phyloP scores from a whole-genome alignment of 768 basidiomycete genomes.

The Flagelloscypha sp. region DNA sequence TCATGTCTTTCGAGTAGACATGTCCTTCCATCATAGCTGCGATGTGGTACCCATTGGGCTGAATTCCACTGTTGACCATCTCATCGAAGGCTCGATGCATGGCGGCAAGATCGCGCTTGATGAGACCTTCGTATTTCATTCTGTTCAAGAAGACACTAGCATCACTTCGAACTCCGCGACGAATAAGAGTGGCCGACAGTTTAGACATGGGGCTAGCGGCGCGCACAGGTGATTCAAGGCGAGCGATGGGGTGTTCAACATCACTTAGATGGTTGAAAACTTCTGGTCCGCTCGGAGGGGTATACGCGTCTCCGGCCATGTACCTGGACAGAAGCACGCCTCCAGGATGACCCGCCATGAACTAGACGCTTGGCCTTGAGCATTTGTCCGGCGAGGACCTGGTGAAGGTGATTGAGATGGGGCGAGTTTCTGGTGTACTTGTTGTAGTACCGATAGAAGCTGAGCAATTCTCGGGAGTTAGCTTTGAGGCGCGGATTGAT shows the following conservation, averaged over 20 bases:
- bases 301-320: too few species aligned
- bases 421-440: too few species aligned
- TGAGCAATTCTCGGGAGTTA: too few species aligned
- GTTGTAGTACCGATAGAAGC: too few species aligned
- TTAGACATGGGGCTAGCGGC: slow-evolving; percentile 24
- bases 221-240: slow-evolving; percentile 33
- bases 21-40: slow-evolving; percentile 74
- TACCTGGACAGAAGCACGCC: too few species aligned
- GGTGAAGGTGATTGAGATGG: too few species aligned
- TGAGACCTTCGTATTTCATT: slow-evolving; percentile 52
- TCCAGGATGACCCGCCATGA: too few species aligned
- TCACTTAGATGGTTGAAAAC: too few species aligned
- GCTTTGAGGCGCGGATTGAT: too few species aligned
- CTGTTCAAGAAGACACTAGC: slow-evolving; percentile 50
- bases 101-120: slow-evolving; percentile 39
- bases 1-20: slow-evolving; percentile 47
- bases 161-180: slow-evolving; percentile 46
- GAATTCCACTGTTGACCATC: slow-evolving; percentile 61
- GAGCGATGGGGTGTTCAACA: slow-evolving; percentile 42
- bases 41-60: slow-evolving; percentile 66
- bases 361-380: too few species aligned
- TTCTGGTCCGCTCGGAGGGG: too few species aligned
- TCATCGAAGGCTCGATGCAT: slow-evolving; percentile 48
- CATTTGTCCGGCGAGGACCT: too few species aligned
- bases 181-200: slow-evolving; percentile 40